Base-by-base conservation (phyloP, 768 basidiomycete species). In the Boletus reticuloceps region DNA sequence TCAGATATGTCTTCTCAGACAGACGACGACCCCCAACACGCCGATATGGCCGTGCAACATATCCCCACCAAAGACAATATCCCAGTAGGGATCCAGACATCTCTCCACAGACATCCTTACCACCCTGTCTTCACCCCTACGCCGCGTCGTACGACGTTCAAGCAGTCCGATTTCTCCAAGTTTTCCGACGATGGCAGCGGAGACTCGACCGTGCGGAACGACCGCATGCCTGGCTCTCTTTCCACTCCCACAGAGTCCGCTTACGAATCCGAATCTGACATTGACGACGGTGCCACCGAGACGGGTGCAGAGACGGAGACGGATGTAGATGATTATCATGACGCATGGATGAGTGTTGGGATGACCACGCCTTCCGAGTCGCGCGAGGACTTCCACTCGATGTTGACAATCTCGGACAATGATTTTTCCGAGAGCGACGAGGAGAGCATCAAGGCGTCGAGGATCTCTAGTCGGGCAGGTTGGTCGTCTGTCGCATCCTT, bases 361-460 rank as follows among this genome's bases (percentile, higher is more conserved):
- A 75, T 81, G 60, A 78, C 82, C 69, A 85, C 84, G 1, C 88
- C 91, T 5, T 84, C 82, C 5, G 80, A n/a, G n/a, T n/a, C n/a
- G n/a, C n/a, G n/a, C n/a, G n/a, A 88, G 36, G 88, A 89, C 61
- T 90, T 90, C 81, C 84, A 91, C 66, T 91, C 88, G 7, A 75
- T 88, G 67, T 71, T 82, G 75, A 89, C 87, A 3, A 75, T 76
- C 54, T 83, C 86, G 39, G 88, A 90, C 59, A 84, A 82, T 55
- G 88, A 82, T 51, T 83, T 79, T 63, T 84, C 81, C 3, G 80
- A 76, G 51, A 77, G 79, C 40, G 78, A 81, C 55, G 81, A 78
- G n/a, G 86, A 86, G 71, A 93, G 91, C 55, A 82, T 93, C 75
- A 89, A 82, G 68, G 86, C 81, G 0, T 87, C 86, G 6, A 72